These are phyloP conservation scores for Bocquillonia castaneifolia DNA, from an alignment of 441 rosid genomes.

Conservation along the genomic window DNA sequence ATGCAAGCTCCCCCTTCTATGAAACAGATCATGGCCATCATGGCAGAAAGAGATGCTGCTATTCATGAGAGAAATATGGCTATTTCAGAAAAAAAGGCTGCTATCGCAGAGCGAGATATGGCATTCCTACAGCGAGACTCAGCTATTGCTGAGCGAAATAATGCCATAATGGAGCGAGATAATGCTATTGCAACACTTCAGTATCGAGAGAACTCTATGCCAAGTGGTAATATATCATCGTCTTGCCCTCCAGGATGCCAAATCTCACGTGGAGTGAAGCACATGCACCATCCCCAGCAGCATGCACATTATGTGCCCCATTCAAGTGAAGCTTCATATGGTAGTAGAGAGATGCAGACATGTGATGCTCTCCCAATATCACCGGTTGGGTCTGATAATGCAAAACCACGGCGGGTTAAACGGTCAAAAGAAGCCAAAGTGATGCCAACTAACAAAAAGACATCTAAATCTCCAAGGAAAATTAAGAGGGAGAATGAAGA, in stretches of 20 bases:
- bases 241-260: constrained; percentile 76
- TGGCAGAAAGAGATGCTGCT: constrained; percentile 95
- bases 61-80: constrained; percentile 85
- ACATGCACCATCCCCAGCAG: constrained; percentile 68
- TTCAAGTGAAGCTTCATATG: constrained; percentile 49
- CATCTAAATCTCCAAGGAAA: constrained; percentile 57
- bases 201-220: constrained; percentile 74
- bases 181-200: constrained; percentile 75
- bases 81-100: constrained; percentile 82
- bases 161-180: constrained; percentile 79
- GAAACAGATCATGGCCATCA: constrained; percentile 95
- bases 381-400: constrained; percentile 46
- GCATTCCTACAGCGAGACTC: constrained; percentile 91
- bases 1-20: constrained; percentile 93
- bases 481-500: constrained; percentile 73
- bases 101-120: constrained; percentile 85
- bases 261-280: constrained; percentile 73
- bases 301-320: constrained; percentile 49
- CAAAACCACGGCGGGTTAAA: constrained; percentile 64
- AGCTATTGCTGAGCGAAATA: constrained; percentile 85
- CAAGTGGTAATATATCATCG: constrained; percentile 39
- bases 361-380: constrained; percentile 43
- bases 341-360: constrained; percentile 55
- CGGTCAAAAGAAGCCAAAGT: constrained; percentile 60
- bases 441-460: constrained; percentile 47